Percentiles rank a stretch among this genome's conserved stretches.
These are phyloP conservation scores for Coemansia furcata DNA, from an alignment of 192 early-diverging fungal species.

Conservation along the genomic window DNA sequence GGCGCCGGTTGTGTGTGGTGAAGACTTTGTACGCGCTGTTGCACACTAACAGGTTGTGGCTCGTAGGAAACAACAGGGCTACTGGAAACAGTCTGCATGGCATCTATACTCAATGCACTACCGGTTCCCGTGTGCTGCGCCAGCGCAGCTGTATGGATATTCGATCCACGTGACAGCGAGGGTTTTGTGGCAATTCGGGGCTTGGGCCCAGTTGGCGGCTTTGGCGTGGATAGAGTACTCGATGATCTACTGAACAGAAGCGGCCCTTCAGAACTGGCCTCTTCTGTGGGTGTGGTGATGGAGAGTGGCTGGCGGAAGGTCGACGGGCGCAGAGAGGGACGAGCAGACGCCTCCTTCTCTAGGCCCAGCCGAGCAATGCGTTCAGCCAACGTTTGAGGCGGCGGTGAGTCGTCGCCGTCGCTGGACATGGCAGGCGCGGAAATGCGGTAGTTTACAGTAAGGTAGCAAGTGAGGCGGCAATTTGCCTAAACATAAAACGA, in stretches of 20 bases:
- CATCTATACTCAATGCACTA: background rate
- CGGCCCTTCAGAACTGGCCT: background rate
- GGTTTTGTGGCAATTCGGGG: conserved; percentile 11
- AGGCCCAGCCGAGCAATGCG: conserved; percentile 49
- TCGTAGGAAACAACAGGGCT: background rate
- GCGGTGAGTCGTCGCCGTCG: conserved; percentile 36
- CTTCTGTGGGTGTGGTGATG: background rate
- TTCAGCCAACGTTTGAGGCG: conserved; percentile 51
- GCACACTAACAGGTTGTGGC: conserved; percentile 18
- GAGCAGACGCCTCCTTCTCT: conserved; percentile 11
- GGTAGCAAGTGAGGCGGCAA: background rate
- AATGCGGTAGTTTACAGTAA: background rate
- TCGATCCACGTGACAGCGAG: background rate
- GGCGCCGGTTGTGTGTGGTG: background rate
- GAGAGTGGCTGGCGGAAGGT: background rate
- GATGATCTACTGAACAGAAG: background rate
- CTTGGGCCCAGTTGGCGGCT: conserved; percentile 20
- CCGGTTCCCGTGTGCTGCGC: conserved; percentile 12
- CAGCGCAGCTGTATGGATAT: conserved; percentile 12
- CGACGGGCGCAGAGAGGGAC: conserved; percentile 9
- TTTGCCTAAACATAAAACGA: background rate
- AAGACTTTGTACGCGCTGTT: conserved; percentile 36
- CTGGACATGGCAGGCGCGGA: conserved; percentile 18
- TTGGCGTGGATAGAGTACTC: background rate
- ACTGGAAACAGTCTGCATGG: background rate